Conservation (phyloP, 1,284 basidiomycete species). For the Mycosarcoma maydis region DNA sequence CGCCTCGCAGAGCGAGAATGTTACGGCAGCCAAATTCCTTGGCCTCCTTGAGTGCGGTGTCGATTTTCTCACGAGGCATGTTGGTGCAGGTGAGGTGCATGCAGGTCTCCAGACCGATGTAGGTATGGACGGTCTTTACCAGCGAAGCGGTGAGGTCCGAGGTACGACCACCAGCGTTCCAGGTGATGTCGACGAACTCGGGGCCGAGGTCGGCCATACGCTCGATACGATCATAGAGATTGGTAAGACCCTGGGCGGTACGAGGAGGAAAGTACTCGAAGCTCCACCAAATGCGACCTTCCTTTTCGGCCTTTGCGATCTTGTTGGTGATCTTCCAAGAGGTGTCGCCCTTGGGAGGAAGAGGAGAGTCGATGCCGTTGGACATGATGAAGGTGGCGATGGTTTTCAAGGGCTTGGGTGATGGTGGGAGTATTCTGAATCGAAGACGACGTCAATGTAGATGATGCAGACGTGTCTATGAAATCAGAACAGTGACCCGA, state of each 20-base stretch:
- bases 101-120: conserved; percentile 66
- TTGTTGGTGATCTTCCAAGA: conserved; percentile 63
- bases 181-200: conserved; percentile 98
- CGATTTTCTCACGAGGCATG: conserved; percentile 90
- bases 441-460: conserved; percentile 24
- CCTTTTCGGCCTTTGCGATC: conserved; percentile 64
- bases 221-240: conserved; percentile 84
- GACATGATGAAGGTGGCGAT: conserved; percentile 24
- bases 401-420: conserved; percentile 3
- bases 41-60: conserved; percentile 89
- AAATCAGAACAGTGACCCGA: conserved; percentile 46
- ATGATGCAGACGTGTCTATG: conserved; percentile 31
- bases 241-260: conserved; percentile 79
- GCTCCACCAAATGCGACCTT: conserved; percentile 68
- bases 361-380: conserved; percentile 17
- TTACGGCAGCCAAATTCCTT: conserved; percentile 92
- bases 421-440: conserved; percentile 41
- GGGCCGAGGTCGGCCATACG: conserved; percentile 95
- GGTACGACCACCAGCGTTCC: conserved; percentile 95
- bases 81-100: conserved; percentile 68
- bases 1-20: conserved; percentile 89
- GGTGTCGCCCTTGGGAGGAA: conserved; percentile 42
- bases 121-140: conserved; percentile 79
- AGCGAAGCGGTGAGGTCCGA: conserved; percentile 73
- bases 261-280: conserved; percentile 97